A percentile compares a stretch with the other conserved stretches of the same genome.
Conservation (phyloP, 2,329 filamentous ascomycete species). For the Neofusicoccum cordaticola region DNA sequence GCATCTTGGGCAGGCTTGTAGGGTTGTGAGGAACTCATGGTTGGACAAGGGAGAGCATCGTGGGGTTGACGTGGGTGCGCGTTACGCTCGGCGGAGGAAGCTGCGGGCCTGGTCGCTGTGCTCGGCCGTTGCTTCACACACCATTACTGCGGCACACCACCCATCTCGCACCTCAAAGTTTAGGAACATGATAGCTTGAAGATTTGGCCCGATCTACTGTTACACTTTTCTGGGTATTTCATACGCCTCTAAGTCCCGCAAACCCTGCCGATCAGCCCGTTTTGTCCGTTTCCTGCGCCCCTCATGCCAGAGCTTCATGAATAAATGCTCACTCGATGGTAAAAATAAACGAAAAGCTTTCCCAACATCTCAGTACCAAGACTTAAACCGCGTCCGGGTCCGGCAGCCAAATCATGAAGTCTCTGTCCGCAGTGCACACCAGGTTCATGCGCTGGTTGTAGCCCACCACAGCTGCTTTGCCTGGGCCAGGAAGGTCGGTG, state of each 20-base stretch:
- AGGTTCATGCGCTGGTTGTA: conserved; percentile 93
- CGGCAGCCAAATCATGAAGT: conserved; percentile 54
- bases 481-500: conserved; percentile 61
- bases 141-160: neutral
- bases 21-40: conserved; percentile 17
- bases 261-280: neutral
- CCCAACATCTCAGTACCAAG: neutral
- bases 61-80: conserved; percentile 11
- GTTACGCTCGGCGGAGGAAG: conserved; percentile 3
- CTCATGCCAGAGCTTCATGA: neutral
- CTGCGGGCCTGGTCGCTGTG: neutral
- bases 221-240: conserved; percentile 4
- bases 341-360: neutral
- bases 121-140: conserved; percentile 2
- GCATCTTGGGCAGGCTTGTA: conserved; percentile 13
- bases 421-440: conserved; percentile 83
- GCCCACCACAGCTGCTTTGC: conserved; percentile 70
- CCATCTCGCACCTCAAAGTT: neutral
- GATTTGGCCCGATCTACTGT: neutral
- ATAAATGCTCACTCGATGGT: neutral
- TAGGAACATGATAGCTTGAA: neutral
- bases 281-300: neutral
- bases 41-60: conserved; percentile 4
- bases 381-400: conserved; percentile 36
- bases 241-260: neutral